Percentiles rank a stretch among this genome's conserved stretches.
Evolutionary conservation across 2,329 filamentous ascomycete species (phyloP).

Genomic region (Exophiala viscosa): DNA sequence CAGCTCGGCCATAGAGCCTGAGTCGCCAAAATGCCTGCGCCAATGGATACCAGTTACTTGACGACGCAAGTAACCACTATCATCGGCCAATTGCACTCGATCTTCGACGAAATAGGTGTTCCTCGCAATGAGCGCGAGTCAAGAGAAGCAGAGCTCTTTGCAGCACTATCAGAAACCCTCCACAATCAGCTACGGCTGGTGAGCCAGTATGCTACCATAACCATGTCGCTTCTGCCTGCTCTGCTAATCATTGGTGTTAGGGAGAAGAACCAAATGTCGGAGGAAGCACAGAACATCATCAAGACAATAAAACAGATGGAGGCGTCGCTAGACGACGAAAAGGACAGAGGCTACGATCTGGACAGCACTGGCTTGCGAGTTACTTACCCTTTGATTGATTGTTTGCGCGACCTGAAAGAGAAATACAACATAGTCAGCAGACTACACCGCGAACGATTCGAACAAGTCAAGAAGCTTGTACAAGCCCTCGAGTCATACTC

Average conservation of each 20-base stretch:
- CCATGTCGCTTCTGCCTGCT: not conserved
- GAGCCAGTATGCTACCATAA: conserved; percentile 52
- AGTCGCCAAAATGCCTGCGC: conserved; percentile 23
- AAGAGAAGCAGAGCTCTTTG: conserved; percentile 89
- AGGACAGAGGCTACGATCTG: conserved; percentile 59
- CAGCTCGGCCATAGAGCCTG: conserved; percentile 20
- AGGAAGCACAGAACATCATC: conserved; percentile 82
- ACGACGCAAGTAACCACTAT: conserved; percentile 94
- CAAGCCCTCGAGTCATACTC: conserved; percentile 94
- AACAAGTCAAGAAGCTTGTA: conserved; percentile 93
- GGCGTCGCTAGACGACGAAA: conserved; percentile 74
- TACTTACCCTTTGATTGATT: conserved; percentile 77
- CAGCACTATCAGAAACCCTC: conserved; percentile 83
- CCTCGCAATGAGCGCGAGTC: conserved; percentile 85
- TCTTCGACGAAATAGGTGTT: conserved; percentile 98
- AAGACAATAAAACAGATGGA: conserved; percentile 92
- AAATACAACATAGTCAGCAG: conserved; percentile 77
- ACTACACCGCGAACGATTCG: conserved; percentile 84
- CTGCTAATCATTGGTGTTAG: conserved; percentile 34
- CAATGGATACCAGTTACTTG: conserved; percentile 87
- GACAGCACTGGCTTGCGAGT: conserved; percentile 68
- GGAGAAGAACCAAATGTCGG: conserved; percentile 87
- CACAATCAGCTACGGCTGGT: conserved; percentile 85
- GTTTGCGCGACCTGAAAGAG: conserved; percentile 76
- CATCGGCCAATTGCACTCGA: conserved; percentile 83